Conservation (phyloP, 495 filamentous ascomycete species). For the Cenococcum geophilum region DNA sequence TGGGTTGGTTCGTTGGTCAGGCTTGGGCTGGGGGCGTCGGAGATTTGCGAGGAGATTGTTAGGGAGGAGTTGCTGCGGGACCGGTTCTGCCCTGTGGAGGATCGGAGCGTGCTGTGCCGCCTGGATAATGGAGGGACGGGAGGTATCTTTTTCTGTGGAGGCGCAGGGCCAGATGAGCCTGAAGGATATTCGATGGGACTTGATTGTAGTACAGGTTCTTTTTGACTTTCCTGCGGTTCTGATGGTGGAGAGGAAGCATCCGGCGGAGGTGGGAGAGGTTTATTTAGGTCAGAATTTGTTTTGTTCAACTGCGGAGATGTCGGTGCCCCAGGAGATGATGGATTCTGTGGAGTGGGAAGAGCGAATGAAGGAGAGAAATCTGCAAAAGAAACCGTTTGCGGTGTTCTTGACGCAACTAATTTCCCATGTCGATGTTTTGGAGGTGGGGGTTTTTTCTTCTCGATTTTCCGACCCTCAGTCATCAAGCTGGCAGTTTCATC, state of each 20-base stretch:
- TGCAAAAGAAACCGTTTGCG: slow-evolving; percentile 38
- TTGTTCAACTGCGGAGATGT: background rate
- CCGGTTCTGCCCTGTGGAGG: slow-evolving; percentile 14
- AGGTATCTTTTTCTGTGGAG: slow-evolving; percentile 29
- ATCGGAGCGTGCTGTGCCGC: slow-evolving; percentile 31
- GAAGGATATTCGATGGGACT: background rate
- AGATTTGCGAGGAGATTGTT: slow-evolving; percentile 30
- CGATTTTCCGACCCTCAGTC: slow-evolving; percentile 23
- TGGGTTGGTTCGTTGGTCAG: slow-evolving; percentile 9
- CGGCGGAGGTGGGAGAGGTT: slow-evolving; percentile 36
- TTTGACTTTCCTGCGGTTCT: slow-evolving; percentile 20
- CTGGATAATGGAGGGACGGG: slow-evolving; percentile 34
- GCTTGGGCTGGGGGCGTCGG: slow-evolving; percentile 10
- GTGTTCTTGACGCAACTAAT: slow-evolving; percentile 23
- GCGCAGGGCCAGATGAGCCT: slow-evolving; percentile 2
- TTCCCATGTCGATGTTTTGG: slow-evolving; percentile 36
- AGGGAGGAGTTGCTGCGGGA: slow-evolving; percentile 32
- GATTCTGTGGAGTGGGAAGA: slow-evolving; percentile 10
- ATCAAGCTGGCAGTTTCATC: slow-evolving; percentile 32
- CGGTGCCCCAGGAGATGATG: background rate
- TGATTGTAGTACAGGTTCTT: slow-evolving; percentile 4
- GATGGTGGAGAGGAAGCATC: slow-evolving; percentile 10
- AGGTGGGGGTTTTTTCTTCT: slow-evolving; percentile 30
- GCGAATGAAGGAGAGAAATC: slow-evolving; percentile 33
- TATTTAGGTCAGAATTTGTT: slow-evolving; percentile 37